Percentiles rank a stretch among this genome's conserved stretches.
Evolutionary conservation across 2,329 filamentous ascomycete genomes (phyloP).

Genomic region (Cadophora sp.): DNA sequence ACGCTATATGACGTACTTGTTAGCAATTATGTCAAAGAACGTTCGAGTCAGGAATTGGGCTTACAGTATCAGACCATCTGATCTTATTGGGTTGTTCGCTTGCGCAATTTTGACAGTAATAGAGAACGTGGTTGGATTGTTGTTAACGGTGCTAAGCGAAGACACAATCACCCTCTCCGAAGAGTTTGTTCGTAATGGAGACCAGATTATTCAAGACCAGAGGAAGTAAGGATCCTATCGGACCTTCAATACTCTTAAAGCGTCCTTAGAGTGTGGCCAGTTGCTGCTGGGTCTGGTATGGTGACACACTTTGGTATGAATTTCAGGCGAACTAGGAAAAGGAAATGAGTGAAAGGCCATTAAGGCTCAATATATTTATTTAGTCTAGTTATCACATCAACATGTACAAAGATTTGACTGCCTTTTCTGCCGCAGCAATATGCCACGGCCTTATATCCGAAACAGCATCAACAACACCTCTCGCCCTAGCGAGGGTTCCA

Average conservation of each 20-base stretch:
- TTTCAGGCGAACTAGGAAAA: background rate
- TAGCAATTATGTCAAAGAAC: background rate
- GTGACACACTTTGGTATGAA: background rate
- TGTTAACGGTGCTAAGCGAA: conserved; percentile 5
- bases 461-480: conserved; percentile 65
- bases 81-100: background rate
- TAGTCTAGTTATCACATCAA: conserved; percentile 56
- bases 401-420: conserved; percentile 68
- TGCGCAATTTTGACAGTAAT: background rate
- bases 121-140: background rate
- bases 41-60: background rate
- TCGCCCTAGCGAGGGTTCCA: conserved; percentile 71
- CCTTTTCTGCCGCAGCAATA: conserved; percentile 74
- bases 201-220: background rate
- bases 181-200: background rate
- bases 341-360: background rate
- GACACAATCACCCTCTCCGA: background rate
- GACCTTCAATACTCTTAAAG: background rate
- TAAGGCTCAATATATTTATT: conserved; percentile 7
- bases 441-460: conserved; percentile 78
- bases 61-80: background rate
- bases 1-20: background rate
- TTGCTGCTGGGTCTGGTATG: background rate
- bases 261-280: too few species aligned
- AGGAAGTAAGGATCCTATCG: background rate